A percentile compares a stretch with the other conserved stretches of the same genome.
These are phyloP conservation scores for Ascochyta rabiei DNA, from an alignment of 2,329 filamentous ascomycete species.

Conservation along the genomic window DNA sequence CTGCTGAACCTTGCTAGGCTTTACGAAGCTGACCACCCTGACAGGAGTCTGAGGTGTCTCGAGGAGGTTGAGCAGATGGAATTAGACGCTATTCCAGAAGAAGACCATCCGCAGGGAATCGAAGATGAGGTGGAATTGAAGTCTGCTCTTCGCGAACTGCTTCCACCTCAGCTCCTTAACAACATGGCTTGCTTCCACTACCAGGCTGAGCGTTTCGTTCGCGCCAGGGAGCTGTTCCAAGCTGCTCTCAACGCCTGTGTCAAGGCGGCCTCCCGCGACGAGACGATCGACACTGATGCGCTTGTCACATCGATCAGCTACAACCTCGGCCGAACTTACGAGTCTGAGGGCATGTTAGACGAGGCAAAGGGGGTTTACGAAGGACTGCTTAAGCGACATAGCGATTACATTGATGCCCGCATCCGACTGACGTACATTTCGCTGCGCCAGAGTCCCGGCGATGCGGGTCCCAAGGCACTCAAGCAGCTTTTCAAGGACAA, in stretches of 20 bases:
- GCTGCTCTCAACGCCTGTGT: conserved; percentile 88
- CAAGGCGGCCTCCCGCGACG: conserved; percentile 76
- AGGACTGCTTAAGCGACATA: conserved; percentile 80
- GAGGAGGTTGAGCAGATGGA: conserved; percentile 92
- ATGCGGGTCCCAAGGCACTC: conserved; percentile 85
- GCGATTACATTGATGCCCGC: conserved; percentile 90
- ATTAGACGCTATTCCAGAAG: conserved; percentile 74
- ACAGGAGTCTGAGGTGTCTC: conserved; percentile 90
- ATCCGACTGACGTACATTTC: conserved; percentile 90
- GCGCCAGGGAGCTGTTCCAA: conserved; percentile 87
- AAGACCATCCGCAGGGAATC: conserved; percentile 67
- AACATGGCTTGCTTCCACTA: conserved; percentile 98
- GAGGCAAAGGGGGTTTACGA: conserved; percentile 90
- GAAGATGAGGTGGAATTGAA: conserved; percentile 57
- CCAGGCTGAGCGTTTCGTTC: conserved; percentile 79
- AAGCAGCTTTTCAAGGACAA: conserved; percentile 85
- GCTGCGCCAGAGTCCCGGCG: conserved; percentile 77
- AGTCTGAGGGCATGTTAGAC: conserved; percentile 78
- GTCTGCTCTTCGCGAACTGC: conserved; percentile 70
- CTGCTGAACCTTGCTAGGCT: conserved; percentile 89
- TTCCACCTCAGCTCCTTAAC: conserved; percentile 91
- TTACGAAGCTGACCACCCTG: conserved; percentile 83
- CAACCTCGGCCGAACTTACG: conserved; percentile 92
- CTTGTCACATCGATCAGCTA: conserved; percentile 96
- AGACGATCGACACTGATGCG: conserved; percentile 82